phyloP scores from a whole-genome alignment of 768 basidiomycete species.

The Crassisporium funariophilum region DNA sequence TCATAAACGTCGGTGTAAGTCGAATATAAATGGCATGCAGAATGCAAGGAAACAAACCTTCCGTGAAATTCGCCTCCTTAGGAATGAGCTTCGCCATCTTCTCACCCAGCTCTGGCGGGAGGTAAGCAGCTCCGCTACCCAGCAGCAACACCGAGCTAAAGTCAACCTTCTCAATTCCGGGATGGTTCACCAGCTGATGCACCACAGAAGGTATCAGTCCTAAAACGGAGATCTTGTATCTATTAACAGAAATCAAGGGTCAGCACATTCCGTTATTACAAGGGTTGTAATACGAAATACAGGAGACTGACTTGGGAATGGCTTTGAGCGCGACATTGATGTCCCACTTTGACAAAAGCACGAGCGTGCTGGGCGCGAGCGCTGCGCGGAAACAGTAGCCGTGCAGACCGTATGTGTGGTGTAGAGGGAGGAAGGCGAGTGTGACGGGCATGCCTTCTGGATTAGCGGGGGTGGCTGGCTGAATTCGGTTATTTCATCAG shows the following conservation, averaged over 20 bases:
- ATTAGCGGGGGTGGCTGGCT: constrained; percentile 38
- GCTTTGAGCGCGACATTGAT: constrained; percentile 47
- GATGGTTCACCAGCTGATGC: constrained; percentile 65
- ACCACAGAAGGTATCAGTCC: constrained; percentile 62
- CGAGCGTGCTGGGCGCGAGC: constrained; percentile 44
- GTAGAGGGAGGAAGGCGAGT: constrained; percentile 66
- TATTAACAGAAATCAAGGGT: constrained; percentile 24
- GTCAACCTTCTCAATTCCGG: constrained; percentile 48
- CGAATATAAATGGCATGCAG: not conserved
- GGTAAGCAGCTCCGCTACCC: constrained; percentile 64
- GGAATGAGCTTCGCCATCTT: constrained; percentile 42
- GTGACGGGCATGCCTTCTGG: constrained; percentile 48
- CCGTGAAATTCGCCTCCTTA: constrained; percentile 32
- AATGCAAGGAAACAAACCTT: constrained; percentile 43
- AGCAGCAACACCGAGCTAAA: constrained; percentile 49
- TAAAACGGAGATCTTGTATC: constrained; percentile 55
- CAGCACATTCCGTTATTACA: not conserved
- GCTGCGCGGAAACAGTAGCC: constrained; percentile 50
- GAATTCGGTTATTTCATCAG: too few species aligned
- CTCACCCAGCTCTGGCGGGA: constrained; percentile 55
- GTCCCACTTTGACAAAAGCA: constrained; percentile 67
- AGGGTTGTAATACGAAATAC: not conserved
- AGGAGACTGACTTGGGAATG: constrained; percentile 57
- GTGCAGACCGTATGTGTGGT: constrained; percentile 70
- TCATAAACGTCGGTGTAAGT: not conserved